Percentiles rank a stretch among this genome's conserved stretches.
phyloP scores from a whole-genome alignment of 1,139 yeast genomes.

The Candida sp. region DNA sequence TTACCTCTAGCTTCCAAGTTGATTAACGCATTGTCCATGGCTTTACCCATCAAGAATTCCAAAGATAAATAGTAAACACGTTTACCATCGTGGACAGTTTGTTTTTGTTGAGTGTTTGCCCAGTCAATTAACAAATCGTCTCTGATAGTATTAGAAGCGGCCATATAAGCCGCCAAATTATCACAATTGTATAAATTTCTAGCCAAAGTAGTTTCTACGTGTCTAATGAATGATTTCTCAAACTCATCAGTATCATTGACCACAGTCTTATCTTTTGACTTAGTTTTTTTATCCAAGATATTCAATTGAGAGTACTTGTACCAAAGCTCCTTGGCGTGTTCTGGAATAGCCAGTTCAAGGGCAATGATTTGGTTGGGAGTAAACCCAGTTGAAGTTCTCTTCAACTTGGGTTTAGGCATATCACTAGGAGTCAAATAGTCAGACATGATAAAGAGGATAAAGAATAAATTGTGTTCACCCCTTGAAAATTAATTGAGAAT shows the following conservation, averaged over 20 bases:
- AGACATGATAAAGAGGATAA: constrained; percentile 21
- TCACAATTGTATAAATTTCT: constrained; percentile 91
- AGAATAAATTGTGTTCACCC: too few species aligned
- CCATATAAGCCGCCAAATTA: constrained; percentile 88
- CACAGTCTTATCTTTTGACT: constrained; percentile 6
- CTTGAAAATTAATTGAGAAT: neutral
- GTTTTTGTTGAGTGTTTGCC: constrained; percentile 92
- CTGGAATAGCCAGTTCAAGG: constrained; percentile 79
- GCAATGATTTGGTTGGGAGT: constrained; percentile 86
- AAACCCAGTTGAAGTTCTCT: constrained; percentile 84
- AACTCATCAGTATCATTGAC: constrained; percentile 46
- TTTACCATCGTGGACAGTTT: constrained; percentile 81
- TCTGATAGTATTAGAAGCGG: constrained; percentile 74
- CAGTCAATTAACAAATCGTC: constrained; percentile 83
- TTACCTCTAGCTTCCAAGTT: constrained; percentile 58
- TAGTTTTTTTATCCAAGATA: constrained; percentile 18
- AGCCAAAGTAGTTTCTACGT: constrained; percentile 88
- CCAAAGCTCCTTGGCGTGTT: constrained; percentile 76
- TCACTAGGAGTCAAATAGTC: constrained; percentile 41
- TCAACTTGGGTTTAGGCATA: constrained; percentile 43
- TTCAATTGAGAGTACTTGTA: constrained; percentile 50
- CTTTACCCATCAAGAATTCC: constrained; percentile 94
- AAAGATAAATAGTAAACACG: constrained; percentile 83
- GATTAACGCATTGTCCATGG: constrained; percentile 90
- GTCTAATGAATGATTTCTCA: constrained; percentile 70